Evolutionary conservation across 179 eudicot genomes (phyloP).

Genomic region (Silene coronaria): DNA sequence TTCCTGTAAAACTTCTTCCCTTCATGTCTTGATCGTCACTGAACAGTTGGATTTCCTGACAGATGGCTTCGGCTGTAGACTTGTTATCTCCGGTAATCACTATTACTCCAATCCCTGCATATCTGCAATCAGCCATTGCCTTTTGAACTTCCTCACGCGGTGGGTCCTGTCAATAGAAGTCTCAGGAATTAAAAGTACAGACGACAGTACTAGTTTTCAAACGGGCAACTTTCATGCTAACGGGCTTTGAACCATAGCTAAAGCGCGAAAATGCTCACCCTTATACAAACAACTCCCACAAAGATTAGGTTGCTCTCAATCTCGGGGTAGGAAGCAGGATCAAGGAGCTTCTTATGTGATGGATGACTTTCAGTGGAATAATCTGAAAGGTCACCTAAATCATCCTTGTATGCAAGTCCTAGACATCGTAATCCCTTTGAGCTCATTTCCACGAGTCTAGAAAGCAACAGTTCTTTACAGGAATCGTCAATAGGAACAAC

Average conservation of each 20-base stretch:
- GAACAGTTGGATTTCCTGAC: conserved; percentile 63
- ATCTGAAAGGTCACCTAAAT: conserved; percentile 60
- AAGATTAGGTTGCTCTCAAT: conserved; percentile 64
- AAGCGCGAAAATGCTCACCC: too few species aligned
- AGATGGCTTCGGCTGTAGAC: conserved; percentile 82
- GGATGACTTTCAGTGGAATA: conserved; percentile 54
- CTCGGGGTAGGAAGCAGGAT: conserved; percentile 55
- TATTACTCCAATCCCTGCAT: conserved; percentile 76
- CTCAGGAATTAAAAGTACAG: too few species aligned
- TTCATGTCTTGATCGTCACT: conserved; percentile 38
- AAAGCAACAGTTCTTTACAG: conserved; percentile 49
- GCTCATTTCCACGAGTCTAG: conserved; percentile 65
- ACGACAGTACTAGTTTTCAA: too few species aligned
- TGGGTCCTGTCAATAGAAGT: conserved; percentile 51
- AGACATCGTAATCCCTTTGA: conserved; percentile 83
- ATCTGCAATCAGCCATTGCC: conserved; percentile 71
- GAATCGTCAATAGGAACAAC: conserved; percentile 55
- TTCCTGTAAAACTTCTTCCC: conserved; percentile 70
- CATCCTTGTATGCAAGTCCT: conserved; percentile 76
- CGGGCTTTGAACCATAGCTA: too few species aligned
- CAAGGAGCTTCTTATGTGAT: conserved; percentile 70
- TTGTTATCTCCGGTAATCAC: conserved; percentile 92
- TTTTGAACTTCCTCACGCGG: conserved; percentile 76
- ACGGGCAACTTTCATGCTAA: too few species aligned
- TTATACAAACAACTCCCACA: conserved; percentile 75